Percentiles rank a stretch among this genome's conserved stretches.
phyloP scores from a whole-genome alignment of 148 eudicot genomes.

The Rhododendron kiyosumense region DNA sequence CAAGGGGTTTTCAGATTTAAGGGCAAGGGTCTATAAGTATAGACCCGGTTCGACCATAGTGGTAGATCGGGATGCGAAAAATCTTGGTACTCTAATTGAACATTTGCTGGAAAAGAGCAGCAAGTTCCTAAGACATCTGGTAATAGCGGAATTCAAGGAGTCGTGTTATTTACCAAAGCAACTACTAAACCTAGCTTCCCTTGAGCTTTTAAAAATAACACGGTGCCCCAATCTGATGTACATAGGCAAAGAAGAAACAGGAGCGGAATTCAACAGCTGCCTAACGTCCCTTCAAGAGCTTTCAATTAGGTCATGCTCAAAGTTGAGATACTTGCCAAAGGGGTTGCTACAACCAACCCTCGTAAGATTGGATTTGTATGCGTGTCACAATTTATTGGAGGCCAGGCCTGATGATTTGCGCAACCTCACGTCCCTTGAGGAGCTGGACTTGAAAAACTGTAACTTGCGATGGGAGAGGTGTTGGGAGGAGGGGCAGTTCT shows the following conservation, averaged over 20 bases:
- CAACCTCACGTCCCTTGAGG: not conserved
- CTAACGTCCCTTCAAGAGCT: not conserved
- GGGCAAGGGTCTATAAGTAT: too few species aligned
- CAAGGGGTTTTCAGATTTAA: too few species aligned
- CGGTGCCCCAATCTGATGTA: not conserved
- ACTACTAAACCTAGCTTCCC: not conserved
- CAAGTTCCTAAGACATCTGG: too few species aligned
- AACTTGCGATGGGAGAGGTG: not conserved
- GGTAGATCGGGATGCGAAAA: too few species aligned
- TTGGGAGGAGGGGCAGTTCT: not conserved
- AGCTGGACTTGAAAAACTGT: not conserved
- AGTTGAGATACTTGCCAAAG: not conserved
- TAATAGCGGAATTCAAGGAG: not conserved
- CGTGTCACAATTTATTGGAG: not conserved
- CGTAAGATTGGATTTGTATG: not conserved
- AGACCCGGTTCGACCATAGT: too few species aligned
- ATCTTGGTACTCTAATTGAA: too few species aligned
- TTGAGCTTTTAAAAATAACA: not conserved
- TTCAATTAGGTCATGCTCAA: not conserved
- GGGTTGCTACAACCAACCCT: not conserved
- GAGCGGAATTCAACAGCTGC: not conserved
- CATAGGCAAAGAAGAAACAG: not conserved
- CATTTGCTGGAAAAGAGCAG: too few species aligned
- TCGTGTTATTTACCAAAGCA: not conserved
- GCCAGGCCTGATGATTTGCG: not conserved